A percentile compares a stretch with the other conserved stretches of the same genome.
phyloP scores from a whole-genome alignment of 345 rosid genomes.

The Acer yangbiense region DNA sequence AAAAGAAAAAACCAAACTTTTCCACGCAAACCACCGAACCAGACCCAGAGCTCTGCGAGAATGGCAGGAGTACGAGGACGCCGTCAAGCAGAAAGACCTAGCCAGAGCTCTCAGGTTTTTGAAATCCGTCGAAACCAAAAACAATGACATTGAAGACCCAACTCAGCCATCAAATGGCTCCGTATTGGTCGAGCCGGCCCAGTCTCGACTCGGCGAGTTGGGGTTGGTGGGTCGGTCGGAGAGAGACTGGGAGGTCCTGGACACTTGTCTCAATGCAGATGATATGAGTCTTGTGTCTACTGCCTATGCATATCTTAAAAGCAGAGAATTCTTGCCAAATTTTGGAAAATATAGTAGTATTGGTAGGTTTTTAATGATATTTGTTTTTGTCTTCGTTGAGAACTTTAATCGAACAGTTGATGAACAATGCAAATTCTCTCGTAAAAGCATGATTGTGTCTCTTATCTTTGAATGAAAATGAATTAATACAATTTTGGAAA shows the following conservation, averaged over 20 bases:
- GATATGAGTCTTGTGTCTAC: slow-evolving; percentile 82
- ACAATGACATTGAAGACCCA: slow-evolving; percentile 15
- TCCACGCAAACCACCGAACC: neutral
- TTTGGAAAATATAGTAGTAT: slow-evolving; percentile 73
- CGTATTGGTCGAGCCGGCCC: slow-evolving; percentile 20
- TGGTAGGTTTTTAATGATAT: slow-evolving; percentile 36
- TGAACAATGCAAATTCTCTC: neutral
- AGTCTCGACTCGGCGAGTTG: slow-evolving; percentile 35
- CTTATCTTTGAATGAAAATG: neutral
- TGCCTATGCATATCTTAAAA: slow-evolving; percentile 69
- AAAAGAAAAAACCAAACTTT: neutral
- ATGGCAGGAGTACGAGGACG: slow-evolving; percentile 90
- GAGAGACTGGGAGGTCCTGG: slow-evolving; percentile 85
- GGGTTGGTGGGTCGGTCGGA: slow-evolving; percentile 33
- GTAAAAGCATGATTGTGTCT: neutral
- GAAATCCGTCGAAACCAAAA: slow-evolving; percentile 45
- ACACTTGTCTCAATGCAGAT: slow-evolving; percentile 88
- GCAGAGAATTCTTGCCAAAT: slow-evolving; percentile 62
- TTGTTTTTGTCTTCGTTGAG: neutral
- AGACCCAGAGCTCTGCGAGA: slow-evolving; percentile 56
- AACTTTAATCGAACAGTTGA: neutral
- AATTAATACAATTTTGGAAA: no score
- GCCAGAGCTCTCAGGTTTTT: slow-evolving; percentile 79
- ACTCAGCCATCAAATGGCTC: slow-evolving; percentile 20
- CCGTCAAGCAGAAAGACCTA: slow-evolving; percentile 82